phyloP scores from a whole-genome alignment of 148 eudicot species.

The Camellia granthamiana region DNA sequence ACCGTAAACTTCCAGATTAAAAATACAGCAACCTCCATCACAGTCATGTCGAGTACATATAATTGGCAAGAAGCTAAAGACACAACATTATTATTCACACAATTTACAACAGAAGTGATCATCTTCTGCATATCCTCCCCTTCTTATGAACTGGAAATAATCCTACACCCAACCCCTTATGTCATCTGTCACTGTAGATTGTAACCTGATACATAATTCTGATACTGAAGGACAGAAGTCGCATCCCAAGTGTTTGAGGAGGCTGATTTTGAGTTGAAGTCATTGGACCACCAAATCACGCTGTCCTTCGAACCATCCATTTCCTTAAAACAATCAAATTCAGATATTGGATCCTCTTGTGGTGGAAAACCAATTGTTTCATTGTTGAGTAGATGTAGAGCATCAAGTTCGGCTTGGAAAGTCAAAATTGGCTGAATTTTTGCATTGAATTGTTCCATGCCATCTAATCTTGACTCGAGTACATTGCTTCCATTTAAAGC shows the following conservation, averaged over 20 bases:
- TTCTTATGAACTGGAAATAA: slow-evolving; percentile 13
- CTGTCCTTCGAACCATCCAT: slow-evolving; percentile 34
- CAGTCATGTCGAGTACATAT: slow-evolving; percentile 8
- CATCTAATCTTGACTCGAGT: background rate
- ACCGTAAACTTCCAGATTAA: background rate
- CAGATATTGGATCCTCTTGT: slow-evolving; percentile 21
- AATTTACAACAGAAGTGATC: slow-evolving; percentile 1
- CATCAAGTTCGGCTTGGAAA: slow-evolving; percentile 39
- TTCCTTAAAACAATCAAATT: slow-evolving; percentile 41
- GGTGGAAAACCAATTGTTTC: slow-evolving; percentile 11
- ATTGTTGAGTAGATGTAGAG: slow-evolving; percentile 25
- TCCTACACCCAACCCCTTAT: background rate
- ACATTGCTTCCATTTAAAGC: slow-evolving; percentile 7
- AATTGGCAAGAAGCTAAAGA: slow-evolving; percentile 8
- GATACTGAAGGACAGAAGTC: slow-evolving; percentile 24
- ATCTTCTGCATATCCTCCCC: slow-evolving; percentile 1
- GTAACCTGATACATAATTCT: slow-evolving; percentile 30
- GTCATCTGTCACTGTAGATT: slow-evolving; percentile 16
- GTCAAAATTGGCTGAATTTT: slow-evolving; percentile 18
- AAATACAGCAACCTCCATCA: slow-evolving; percentile 1
- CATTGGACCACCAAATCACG: slow-evolving; percentile 47
- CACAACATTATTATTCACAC: slow-evolving; percentile 28
- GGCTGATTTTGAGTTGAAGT: slow-evolving; percentile 30
- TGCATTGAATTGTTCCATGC: slow-evolving; percentile 7
- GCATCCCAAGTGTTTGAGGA: slow-evolving; percentile 44